Base-by-base conservation (phyloP, 2,329 filamentous ascomycete genomes). In the Fusarium nelsonii region DNA sequence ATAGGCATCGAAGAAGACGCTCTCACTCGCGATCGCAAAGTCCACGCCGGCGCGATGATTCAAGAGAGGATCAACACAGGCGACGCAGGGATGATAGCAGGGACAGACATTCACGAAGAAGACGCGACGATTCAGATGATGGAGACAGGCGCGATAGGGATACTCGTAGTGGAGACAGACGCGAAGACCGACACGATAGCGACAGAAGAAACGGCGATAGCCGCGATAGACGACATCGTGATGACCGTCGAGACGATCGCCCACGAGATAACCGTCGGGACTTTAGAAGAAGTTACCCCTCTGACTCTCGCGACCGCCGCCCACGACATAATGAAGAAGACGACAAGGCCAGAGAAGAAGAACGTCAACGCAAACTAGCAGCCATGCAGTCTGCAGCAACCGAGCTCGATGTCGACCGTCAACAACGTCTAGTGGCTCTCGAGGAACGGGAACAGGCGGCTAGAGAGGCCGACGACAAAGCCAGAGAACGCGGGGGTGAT, bases 331-430 rank as follows among this genome's bases (percentile, higher is more conserved):
- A 74, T 23, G 66, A 73, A 33, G 66, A 55, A 32, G 75, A 73
- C 12, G 73, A 73, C 10, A 65, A 71, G 16, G 78, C 79, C 6
- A 78, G 76, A 8, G 85, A 85, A 20, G 85, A 87, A 23, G 89
- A 91, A 65, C 84, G 85, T n/a, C 88, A 89, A 14, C 85, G 86
- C 26, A 92, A 89, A 76, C 80, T 93, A 18, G 91, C 89, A 16
- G 90, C 88, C 10, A 93, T 94, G 91, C 90, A 92, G 76, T 85
- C 86, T 18, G 90, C 89, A 30, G 91, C 91, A 6, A 85, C 84
- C 2, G 87, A 91, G 12, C 82, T 97, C 48, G 92, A 95, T 72
- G 76, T 83, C n/a, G 89, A 91, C 70, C 89, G 93, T 33, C 87
- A 87, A 68, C 84, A 86, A 62, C 87, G 93, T 26, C 81, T 97